Conservation (phyloP, 495 filamentous ascomycete species). For the Penicillium odoratum region DNA sequence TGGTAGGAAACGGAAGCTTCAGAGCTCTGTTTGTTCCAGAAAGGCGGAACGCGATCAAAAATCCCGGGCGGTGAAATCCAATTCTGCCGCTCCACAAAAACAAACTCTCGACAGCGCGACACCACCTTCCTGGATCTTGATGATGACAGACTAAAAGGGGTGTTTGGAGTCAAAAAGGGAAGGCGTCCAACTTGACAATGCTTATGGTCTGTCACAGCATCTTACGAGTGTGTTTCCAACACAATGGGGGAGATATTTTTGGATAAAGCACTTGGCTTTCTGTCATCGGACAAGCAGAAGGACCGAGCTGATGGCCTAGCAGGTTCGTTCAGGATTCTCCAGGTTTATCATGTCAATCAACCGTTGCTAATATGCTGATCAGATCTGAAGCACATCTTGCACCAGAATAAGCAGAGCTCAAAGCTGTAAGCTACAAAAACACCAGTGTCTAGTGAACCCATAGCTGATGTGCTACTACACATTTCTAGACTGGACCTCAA, state of each 20-base stretch:
- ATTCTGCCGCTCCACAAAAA: conserved; percentile 25
- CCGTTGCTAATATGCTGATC: conserved; percentile 15
- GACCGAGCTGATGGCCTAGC: conserved; percentile 53
- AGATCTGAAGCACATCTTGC: conserved; percentile 65
- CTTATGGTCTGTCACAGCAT: neutral
- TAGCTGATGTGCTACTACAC: conserved; percentile 19
- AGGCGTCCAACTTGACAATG: neutral
- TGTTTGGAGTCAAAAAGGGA: neutral
- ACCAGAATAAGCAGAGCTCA: conserved; percentile 55
- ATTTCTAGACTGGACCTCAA: conserved; percentile 51
- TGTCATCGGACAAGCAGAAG: conserved; percentile 55
- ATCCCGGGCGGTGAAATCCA: conserved; percentile 33
- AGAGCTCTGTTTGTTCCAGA: conserved; percentile 35
- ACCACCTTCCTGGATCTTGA: neutral
- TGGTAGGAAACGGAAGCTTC: conserved; percentile 23
- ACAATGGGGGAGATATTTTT: conserved; percentile 41
- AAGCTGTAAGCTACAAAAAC: conserved; percentile 50
- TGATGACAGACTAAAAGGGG: conserved; percentile 5
- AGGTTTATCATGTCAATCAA: neutral
- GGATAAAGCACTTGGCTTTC: conserved; percentile 37
- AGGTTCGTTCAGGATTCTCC: conserved; percentile 35
- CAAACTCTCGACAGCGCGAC: conserved; percentile 3
- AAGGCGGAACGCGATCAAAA: conserved; percentile 46
- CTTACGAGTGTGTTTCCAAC: neutral
- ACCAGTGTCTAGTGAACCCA: neutral